phyloP scores from a whole-genome alignment of 225 moss, liverwort and hornwort species.

The Pseudoscleropodium purum region DNA sequence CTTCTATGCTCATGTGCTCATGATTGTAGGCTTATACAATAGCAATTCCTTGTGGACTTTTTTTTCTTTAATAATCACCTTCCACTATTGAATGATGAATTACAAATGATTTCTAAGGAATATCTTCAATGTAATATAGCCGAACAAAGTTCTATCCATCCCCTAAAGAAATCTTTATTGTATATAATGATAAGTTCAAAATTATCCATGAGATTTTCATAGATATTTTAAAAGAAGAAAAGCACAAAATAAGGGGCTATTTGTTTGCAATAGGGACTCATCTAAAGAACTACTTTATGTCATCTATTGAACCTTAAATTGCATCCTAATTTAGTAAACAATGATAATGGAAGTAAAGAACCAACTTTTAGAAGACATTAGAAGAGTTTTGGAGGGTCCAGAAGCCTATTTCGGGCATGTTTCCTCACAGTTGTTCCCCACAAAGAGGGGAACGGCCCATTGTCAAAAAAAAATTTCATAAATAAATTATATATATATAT shows the following conservation, averaged over 20 bases:
- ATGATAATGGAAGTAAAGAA: neutral
- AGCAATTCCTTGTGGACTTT: too few relatives aligned
- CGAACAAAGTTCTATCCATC: neutral
- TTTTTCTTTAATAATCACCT: neutral
- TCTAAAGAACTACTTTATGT: neutral
- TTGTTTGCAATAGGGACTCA: neutral
- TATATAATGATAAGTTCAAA: neutral
- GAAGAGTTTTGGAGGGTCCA: too few relatives aligned
- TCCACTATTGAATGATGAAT: neutral
- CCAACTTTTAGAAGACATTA: neutral
- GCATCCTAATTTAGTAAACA: neutral
- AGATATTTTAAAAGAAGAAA: neutral
- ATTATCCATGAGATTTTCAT: neutral
- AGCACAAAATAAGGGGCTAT: rapidly evolving
- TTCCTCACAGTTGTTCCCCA: too few relatives aligned
- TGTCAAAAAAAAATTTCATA: too few relatives aligned
- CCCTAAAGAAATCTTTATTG: neutral
- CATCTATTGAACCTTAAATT: neutral
- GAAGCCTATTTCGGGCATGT: too few relatives aligned
- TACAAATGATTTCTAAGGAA: neutral
- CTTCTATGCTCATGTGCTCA: too few relatives aligned
- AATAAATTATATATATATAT: too few relatives aligned
- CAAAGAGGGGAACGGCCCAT: too few relatives aligned
- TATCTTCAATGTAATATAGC: neutral
- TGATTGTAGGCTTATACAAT: too few relatives aligned